These are phyloP conservation scores for Candida parachauliodes DNA, from an alignment of 805 yeast species.

Conservation along the genomic window DNA sequence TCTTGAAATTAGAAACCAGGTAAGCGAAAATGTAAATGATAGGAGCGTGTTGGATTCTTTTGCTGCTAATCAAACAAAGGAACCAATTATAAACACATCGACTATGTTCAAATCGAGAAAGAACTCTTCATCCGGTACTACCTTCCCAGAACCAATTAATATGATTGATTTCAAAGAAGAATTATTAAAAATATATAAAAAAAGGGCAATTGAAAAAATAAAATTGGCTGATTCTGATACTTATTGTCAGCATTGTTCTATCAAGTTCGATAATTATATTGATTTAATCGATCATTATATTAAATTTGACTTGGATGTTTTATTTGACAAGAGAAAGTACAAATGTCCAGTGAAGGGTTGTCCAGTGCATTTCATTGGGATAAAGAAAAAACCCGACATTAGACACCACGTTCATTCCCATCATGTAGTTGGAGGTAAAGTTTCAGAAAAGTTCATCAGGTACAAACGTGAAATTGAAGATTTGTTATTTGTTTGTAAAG, in stretches of 20 bases:
- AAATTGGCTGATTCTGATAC: constrained; percentile 10
- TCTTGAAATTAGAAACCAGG: too few species aligned
- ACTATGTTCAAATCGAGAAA: neutral
- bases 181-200: neutral
- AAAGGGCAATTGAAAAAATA: constrained; percentile 2
- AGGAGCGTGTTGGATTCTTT: too few species aligned
- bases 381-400: constrained; percentile 24
- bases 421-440: constrained; percentile 19
- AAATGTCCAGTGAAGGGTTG: constrained; percentile 28
- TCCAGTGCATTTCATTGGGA: constrained; percentile 28
- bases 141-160: neutral
- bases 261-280: constrained; percentile 9
- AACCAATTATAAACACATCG: neutral
- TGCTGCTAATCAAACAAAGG: too few species aligned
- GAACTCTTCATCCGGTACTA: neutral
- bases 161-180: neutral
- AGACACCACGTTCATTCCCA: constrained; percentile 25
- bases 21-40: too few species aligned
- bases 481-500: constrained; percentile 15
- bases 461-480: constrained; percentile 10
- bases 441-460: constrained; percentile 1
- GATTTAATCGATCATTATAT: constrained; percentile 11
- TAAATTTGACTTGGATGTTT: neutral
- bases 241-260: constrained; percentile 10
- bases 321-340: constrained; percentile 6